Conservation (phyloP, 2,329 filamentous ascomycete genomes). For the Drechmeria coniospora region DNA sequence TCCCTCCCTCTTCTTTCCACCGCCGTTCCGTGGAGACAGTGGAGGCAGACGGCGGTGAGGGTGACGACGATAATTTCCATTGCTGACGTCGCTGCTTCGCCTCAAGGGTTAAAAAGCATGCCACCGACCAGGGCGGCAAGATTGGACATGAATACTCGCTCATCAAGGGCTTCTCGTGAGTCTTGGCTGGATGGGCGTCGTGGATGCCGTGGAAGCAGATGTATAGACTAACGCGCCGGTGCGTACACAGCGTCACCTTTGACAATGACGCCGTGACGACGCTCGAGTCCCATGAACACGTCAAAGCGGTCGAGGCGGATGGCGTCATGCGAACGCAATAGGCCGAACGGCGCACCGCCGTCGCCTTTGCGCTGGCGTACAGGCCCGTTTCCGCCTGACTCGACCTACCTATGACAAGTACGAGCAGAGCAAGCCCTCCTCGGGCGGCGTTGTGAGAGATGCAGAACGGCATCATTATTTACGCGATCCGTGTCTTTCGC, state of each 20-base stretch:
- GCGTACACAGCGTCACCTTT: slow-evolving; percentile 54
- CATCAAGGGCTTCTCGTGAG: slow-evolving; percentile 89
- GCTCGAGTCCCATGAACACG: slow-evolving; percentile 52
- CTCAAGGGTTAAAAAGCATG: slow-evolving; percentile 62
- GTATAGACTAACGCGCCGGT: neutral
- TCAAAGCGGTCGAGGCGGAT: slow-evolving; percentile 64
- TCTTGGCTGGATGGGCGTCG: slow-evolving; percentile 7
- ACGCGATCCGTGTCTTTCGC: no score
- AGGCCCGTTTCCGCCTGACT: slow-evolving; percentile 6
- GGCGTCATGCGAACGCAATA: slow-evolving; percentile 57
- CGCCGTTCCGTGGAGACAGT: neutral
- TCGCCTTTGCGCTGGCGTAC: no score
- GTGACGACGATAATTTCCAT: no score
- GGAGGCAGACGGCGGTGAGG: neutral
- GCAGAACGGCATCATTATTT: no score
- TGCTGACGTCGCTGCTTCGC: no score
- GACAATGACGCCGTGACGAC: slow-evolving; percentile 49
- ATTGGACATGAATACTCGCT: slow-evolving; percentile 73
- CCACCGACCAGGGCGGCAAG: slow-evolving; percentile 60
- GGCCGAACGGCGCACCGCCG: neutral
- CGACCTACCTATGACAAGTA: no score
- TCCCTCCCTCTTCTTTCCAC: slow-evolving; percentile 1
- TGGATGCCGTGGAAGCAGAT: no score
- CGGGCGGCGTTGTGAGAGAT: no score
- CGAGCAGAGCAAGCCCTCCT: no score